These are phyloP conservation scores for Venturia pyrina DNA, from an alignment of 2,329 filamentous ascomycete species.

Conservation along the genomic window DNA sequence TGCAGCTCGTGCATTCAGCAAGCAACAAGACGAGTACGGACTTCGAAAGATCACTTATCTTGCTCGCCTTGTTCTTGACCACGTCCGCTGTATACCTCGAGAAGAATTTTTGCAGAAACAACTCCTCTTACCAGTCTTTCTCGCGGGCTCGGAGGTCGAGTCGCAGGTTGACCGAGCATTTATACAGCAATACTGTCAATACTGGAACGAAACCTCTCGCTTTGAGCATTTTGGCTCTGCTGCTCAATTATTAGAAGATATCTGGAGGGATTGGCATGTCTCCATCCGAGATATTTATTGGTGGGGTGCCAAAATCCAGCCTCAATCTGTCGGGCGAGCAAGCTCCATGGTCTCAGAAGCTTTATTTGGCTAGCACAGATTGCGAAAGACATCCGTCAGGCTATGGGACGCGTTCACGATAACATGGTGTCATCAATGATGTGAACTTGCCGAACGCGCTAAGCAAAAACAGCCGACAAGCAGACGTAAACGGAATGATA, in stretches of 20 bases:
- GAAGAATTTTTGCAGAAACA: slow-evolving; percentile 25
- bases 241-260: not conserved
- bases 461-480: no score
- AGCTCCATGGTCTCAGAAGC: not conserved
- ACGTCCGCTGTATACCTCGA: not conserved
- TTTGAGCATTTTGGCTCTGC: slow-evolving; percentile 6
- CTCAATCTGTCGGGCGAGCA: not conserved
- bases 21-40: not conserved
- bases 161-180: slow-evolving; percentile 12
- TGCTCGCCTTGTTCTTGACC: not conserved
- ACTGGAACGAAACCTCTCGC: slow-evolving; percentile 1
- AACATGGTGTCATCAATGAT: no score
- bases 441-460: no score
- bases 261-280: not conserved
- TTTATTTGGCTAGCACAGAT: not conserved
- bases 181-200: not conserved
- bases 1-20: not conserved
- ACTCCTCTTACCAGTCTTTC: slow-evolving; percentile 27
- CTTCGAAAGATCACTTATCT: not conserved
- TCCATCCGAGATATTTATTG: not conserved
- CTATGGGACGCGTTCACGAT: no score
- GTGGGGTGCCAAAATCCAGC: not conserved
- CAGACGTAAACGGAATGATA: no score
- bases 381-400: no score
- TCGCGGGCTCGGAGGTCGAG: slow-evolving; percentile 24